Evolutionary conservation across 139 green algal genomes (phyloP).

Genomic region (Asterochloris sp.): DNA sequence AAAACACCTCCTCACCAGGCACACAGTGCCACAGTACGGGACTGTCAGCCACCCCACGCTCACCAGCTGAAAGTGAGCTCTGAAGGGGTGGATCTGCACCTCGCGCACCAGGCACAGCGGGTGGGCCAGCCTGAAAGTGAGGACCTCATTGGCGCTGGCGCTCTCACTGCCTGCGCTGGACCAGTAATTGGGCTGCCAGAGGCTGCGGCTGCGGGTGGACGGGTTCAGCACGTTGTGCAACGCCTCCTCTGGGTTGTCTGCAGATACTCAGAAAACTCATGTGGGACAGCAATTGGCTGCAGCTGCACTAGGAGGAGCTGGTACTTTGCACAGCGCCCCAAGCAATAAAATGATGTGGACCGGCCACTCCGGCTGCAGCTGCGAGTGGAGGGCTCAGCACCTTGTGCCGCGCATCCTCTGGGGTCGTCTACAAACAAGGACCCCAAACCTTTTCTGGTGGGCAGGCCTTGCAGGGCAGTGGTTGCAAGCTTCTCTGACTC

Average conservation of each 20-base stretch:
- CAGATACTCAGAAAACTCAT: neutral
- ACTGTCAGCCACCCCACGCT: neutral
- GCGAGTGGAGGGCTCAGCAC: no score
- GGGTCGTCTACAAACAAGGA: no score
- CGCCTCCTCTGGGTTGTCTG: conserved; percentile 34
- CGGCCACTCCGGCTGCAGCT: neutral
- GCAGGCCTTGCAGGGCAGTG: no score
- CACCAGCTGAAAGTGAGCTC: conserved; percentile 36
- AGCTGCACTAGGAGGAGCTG: neutral
- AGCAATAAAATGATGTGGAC: neutral
- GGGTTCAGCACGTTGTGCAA: conserved; percentile 31
- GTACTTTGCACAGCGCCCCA: neutral
- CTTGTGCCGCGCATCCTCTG: no score
- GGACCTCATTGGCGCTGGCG: conserved; percentile 17
- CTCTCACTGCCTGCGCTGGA: conserved; percentile 11
- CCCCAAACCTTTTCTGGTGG: no score
- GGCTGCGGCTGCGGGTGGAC: neutral
- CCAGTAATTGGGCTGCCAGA: conserved; percentile 1
- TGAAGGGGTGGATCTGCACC: conserved; percentile 35
- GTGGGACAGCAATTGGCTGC: neutral
- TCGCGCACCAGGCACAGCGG: conserved; percentile 35
- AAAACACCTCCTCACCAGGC: neutral
- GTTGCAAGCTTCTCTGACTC: no score
- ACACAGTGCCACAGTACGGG: neutral
- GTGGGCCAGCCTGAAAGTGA: conserved; percentile 34